Evolutionary conservation across 2,329 filamentous ascomycete species (phyloP).

Genomic region (Elsinoe perseae): DNA sequence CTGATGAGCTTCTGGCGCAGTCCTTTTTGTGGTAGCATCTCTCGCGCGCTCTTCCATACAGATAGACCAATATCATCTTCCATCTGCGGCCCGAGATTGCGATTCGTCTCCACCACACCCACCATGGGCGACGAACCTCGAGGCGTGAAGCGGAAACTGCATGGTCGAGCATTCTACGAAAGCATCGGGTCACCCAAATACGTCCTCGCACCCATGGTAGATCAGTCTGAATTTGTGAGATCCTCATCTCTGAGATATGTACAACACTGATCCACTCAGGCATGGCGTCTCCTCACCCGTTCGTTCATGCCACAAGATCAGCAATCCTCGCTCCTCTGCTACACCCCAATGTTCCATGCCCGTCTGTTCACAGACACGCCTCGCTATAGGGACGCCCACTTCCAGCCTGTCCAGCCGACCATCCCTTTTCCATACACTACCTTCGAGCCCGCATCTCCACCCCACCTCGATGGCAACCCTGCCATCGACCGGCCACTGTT

Average conservation of each 20-base stretch:
- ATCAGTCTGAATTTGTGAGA: constrained; percentile 92
- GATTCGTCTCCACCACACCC: not conserved
- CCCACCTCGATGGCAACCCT: constrained; percentile 80
- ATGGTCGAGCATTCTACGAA: constrained; percentile 83
- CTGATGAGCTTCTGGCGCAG: not conserved
- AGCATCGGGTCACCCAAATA: constrained; percentile 87
- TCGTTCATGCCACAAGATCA: constrained; percentile 68
- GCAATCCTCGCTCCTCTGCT: constrained; percentile 64
- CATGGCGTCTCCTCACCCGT: constrained; percentile 92
- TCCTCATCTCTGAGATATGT: too few species aligned
- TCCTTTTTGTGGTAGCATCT: not conserved
- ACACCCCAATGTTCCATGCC: constrained; percentile 94
- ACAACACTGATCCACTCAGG: constrained; percentile 45
- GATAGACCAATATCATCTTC: not conserved
- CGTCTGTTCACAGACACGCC: constrained; percentile 72
- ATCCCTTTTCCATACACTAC: constrained; percentile 32
- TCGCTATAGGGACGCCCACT: constrained; percentile 71
- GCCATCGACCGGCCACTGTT: constrained; percentile 78
- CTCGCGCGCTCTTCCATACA: not conserved
- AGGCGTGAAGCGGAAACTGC: constrained; percentile 24
- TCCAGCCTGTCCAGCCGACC: constrained; percentile 54
- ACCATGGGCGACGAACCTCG: constrained; percentile 8
- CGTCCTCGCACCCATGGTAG: constrained; percentile 93
- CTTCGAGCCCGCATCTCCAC: constrained; percentile 19
- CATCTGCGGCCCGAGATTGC: not conserved